A percentile compares a stretch with the other conserved stretches of the same genome.
These are phyloP conservation scores for Barbarea vulgaris DNA, from an alignment of 345 rosid genomes.

Conservation along the genomic window DNA sequence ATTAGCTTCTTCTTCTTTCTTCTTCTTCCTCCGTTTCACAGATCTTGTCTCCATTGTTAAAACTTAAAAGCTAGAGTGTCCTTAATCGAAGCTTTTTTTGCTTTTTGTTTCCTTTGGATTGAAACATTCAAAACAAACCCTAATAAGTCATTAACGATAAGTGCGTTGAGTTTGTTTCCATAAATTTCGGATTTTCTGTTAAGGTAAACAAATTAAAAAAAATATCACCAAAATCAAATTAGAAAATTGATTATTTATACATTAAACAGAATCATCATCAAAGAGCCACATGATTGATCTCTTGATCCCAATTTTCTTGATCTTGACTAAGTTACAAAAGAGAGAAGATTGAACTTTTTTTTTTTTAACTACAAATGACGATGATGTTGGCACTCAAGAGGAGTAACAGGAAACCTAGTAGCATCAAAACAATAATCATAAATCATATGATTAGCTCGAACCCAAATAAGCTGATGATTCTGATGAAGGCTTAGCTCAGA, in stretches of 20 bases:
- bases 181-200: background rate
- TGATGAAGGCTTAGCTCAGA: conserved; percentile 81
- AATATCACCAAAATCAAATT: background rate
- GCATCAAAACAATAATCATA: conserved; percentile 85
- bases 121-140: conserved; percentile 62
- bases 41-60: conserved; percentile 75
- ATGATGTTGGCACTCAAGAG: conserved; percentile 90
- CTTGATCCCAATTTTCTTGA: background rate
- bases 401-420: conserved; percentile 74
- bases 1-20: conserved; percentile 16
- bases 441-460: conserved; percentile 81
- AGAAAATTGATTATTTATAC: conserved; percentile 37
- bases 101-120: conserved; percentile 34
- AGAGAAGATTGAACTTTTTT: too few relatives aligned
- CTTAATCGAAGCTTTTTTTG: background rate
- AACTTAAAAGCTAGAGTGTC: background rate
- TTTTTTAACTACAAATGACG: conserved; percentile 56
- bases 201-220: background rate
- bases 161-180: conserved; percentile 47
- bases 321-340: background rate
- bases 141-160: conserved; percentile 34
- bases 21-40: conserved; percentile 56
- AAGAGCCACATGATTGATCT: conserved; percentile 45
- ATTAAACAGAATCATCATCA: conserved; percentile 32
- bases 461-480: conserved; percentile 97